Evolutionary conservation across 495 filamentous ascomycete genomes (phyloP).

Genomic region (Neurospora sp.): DNA sequence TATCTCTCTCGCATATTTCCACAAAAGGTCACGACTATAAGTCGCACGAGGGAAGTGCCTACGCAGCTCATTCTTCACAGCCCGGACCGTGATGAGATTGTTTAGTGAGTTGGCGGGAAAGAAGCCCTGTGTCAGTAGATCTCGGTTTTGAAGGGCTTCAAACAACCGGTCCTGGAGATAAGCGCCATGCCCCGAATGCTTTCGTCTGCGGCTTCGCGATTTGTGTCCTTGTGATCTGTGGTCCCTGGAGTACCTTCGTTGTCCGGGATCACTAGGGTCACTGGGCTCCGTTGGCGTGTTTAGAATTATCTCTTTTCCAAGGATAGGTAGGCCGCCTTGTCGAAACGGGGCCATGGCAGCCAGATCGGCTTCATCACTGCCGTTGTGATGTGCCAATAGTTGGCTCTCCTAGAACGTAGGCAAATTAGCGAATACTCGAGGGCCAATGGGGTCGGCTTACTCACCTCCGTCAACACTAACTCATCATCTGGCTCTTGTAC

Average conservation of each 20-base stretch:
- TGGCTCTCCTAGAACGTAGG: too few relatives aligned
- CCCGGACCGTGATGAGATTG: slow-evolving; percentile 1
- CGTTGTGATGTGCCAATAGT: too few relatives aligned
- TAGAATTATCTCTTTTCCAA: too few relatives aligned
- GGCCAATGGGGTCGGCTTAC: too few relatives aligned
- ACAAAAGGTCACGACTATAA: neutral
- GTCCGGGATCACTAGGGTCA: too few relatives aligned
- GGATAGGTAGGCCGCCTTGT: too few relatives aligned
- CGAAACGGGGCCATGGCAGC: too few relatives aligned
- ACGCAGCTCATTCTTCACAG: slow-evolving; percentile 2
- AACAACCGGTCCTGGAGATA: neutral
- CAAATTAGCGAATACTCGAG: too few relatives aligned
- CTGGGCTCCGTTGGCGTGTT: too few relatives aligned
- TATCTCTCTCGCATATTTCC: neutral
- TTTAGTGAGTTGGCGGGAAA: slow-evolving; percentile 4
- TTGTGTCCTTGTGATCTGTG: neutral
- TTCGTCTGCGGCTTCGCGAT: neutral
- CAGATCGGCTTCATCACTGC: too few relatives aligned
- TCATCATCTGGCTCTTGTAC: too few relatives aligned
- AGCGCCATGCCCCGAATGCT: neutral
- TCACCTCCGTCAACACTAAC: too few relatives aligned
- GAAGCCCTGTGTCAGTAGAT: slow-evolving; percentile 1
- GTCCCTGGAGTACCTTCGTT: neutral
- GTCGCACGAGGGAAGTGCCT: neutral
- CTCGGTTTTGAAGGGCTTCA: neutral